These are phyloP conservation scores for Leucoagaricus sp. DNA, from an alignment of 1,284 basidiomycete species.

Conservation along the genomic window DNA sequence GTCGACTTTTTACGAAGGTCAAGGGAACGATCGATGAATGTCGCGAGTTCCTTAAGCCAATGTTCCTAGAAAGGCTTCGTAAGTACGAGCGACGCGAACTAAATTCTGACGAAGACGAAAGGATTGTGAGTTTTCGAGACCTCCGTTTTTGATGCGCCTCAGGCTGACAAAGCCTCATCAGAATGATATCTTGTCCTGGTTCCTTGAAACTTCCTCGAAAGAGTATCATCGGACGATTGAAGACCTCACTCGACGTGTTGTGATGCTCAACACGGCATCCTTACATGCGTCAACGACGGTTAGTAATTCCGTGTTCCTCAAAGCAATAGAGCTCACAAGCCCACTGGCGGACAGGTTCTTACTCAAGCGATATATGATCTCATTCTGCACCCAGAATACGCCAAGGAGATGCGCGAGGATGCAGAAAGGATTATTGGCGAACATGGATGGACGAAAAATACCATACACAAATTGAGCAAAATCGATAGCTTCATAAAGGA, in stretches of 20 bases:
- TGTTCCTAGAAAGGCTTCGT: too few species aligned
- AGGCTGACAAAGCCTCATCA: too few species aligned
- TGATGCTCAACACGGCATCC: constrained; percentile 37
- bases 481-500: constrained; percentile 53
- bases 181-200: constrained; percentile 36
- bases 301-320: neutral
- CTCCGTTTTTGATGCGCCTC: too few species aligned
- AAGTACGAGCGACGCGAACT: too few species aligned
- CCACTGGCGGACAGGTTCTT: constrained; percentile 22
- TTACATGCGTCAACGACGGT: constrained; percentile 36
- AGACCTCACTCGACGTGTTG: constrained; percentile 30
- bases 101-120: too few species aligned
- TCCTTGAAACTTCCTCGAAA: constrained; percentile 26
- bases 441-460: constrained; percentile 45
- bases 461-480: constrained; percentile 43
- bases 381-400: constrained; percentile 40
- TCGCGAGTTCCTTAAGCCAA: too few species aligned
- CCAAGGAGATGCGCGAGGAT: constrained; percentile 45
- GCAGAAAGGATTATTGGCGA: constrained; percentile 35
- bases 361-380: constrained; percentile 39
- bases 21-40: too few species aligned
- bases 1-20: too few species aligned
- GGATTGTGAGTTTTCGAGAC: too few species aligned
- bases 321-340: neutral
- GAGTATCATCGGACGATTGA: constrained; percentile 1